Percentiles rank a stretch among this genome's conserved stretches.
These are phyloP conservation scores for Ogataea zsoltii DNA, from an alignment of 805 yeast genomes.

Conservation along the genomic window DNA sequence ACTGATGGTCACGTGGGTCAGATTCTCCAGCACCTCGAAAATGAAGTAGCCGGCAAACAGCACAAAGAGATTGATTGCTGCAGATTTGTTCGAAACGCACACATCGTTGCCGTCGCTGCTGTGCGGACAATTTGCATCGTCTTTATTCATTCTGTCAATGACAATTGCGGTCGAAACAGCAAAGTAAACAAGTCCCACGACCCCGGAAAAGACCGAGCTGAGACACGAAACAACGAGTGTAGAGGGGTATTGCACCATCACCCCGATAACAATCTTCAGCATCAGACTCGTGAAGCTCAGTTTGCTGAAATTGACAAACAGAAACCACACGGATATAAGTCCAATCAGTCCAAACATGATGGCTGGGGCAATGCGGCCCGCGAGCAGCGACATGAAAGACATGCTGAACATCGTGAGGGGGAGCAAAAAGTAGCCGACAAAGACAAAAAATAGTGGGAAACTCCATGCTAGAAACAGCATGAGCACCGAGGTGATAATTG, in stretches of 20 bases:
- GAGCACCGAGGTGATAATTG: slow-evolving; percentile 23
- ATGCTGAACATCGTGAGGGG: slow-evolving; percentile 30
- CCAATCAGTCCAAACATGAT: slow-evolving; percentile 23
- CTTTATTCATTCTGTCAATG: slow-evolving; percentile 25
- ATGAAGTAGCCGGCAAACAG: slow-evolving; percentile 83
- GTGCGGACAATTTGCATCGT: slow-evolving; percentile 56
- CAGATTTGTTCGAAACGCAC: slow-evolving; percentile 32
- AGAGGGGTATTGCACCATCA: slow-evolving; percentile 71
- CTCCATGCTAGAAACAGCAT: slow-evolving; percentile 27
- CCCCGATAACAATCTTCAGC: slow-evolving; percentile 59
- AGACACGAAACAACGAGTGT: slow-evolving; percentile 48
- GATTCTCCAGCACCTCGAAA: slow-evolving; percentile 78
- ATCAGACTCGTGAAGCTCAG: slow-evolving; percentile 32
- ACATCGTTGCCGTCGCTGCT: slow-evolving; percentile 29
- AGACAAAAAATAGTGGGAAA: slow-evolving; percentile 32
- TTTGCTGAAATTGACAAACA: slow-evolving; percentile 27
- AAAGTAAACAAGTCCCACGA: slow-evolving; percentile 63
- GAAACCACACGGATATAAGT: slow-evolving; percentile 23
- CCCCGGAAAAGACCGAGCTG: slow-evolving; percentile 47
- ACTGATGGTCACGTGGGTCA: slow-evolving; percentile 77
- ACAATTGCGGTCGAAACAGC: slow-evolving; percentile 60
- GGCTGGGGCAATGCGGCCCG: slow-evolving; percentile 23
- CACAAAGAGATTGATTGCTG: slow-evolving; percentile 49
- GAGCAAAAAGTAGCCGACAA: slow-evolving; percentile 29
- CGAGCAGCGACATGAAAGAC: slow-evolving; percentile 19